phyloP scores from a whole-genome alignment of 2,329 filamentous ascomycete species.

The Zymoseptoria passerinii region DNA sequence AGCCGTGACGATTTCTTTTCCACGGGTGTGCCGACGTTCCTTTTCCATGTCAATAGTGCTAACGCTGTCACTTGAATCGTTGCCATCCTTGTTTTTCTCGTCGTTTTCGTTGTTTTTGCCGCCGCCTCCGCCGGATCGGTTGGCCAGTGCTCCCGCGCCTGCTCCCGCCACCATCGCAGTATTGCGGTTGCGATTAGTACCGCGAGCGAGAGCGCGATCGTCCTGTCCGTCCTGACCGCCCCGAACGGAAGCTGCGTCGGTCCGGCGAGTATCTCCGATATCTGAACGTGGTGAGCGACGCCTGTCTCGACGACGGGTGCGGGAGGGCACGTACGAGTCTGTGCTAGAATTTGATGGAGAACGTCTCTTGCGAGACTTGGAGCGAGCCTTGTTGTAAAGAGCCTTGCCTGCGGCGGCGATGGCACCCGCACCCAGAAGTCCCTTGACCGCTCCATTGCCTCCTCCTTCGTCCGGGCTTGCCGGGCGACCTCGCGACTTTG shows the following conservation, averaged over 20 bases:
- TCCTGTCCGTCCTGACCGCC: slow-evolving; percentile 21
- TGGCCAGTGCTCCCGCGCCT: slow-evolving; percentile 19
- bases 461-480: slow-evolving; percentile 34
- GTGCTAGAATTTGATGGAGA: slow-evolving; percentile 40
- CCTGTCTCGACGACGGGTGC: slow-evolving; percentile 35
- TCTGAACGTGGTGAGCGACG: slow-evolving; percentile 34
- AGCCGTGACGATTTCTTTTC: slow-evolving; percentile 58
- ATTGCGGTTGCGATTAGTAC: slow-evolving; percentile 36
- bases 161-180: slow-evolving; percentile 33
- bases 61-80: slow-evolving; percentile 26
- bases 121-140: slow-evolving; percentile 7
- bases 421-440: slow-evolving; percentile 42
- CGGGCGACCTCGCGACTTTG: slow-evolving; percentile 37
- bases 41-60: slow-evolving; percentile 50
- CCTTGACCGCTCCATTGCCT: slow-evolving; percentile 39
- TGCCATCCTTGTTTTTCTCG: slow-evolving; percentile 7
- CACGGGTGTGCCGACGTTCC: slow-evolving; percentile 54
- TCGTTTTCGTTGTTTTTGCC: slow-evolving; percentile 5
- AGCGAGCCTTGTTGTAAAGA: slow-evolving; percentile 48
- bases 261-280: slow-evolving; percentile 31
- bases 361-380: slow-evolving; percentile 43
- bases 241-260: slow-evolving; percentile 23
- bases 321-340: slow-evolving; percentile 46
- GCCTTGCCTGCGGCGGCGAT: slow-evolving; percentile 44
- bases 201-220: slow-evolving; percentile 30